phyloP scores from a whole-genome alignment of 768 basidiomycete genomes.

The Auriscalpium orientale region DNA sequence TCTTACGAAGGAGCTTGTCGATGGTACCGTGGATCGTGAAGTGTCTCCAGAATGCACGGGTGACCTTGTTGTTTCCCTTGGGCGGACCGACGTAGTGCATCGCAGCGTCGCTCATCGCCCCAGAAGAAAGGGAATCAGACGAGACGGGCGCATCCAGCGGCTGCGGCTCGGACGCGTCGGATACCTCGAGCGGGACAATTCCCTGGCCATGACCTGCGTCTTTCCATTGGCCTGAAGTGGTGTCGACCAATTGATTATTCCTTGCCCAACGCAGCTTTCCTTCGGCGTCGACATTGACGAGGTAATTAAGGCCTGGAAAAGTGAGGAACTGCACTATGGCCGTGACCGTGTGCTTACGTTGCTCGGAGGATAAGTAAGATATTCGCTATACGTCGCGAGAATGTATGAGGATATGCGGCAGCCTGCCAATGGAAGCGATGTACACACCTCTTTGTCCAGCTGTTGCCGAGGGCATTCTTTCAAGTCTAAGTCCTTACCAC shows the following conservation, averaged over 20 bases:
- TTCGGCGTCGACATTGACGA: constrained; percentile 45
- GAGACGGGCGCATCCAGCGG: constrained; percentile 17
- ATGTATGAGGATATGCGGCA: no score
- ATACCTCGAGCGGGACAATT: constrained; percentile 31
- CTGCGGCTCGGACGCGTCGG: constrained; percentile 19
- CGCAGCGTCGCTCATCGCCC: constrained; percentile 25
- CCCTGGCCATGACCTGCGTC: constrained; percentile 51
- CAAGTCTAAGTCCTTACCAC: constrained; percentile 46
- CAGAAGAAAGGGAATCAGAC: constrained; percentile 8
- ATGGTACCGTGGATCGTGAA: constrained; percentile 46
- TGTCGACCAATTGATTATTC: constrained; percentile 52
- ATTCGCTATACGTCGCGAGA: background rate
- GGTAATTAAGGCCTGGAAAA: constrained; percentile 49
- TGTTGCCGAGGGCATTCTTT: constrained; percentile 52
- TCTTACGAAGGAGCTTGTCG: constrained; percentile 50
- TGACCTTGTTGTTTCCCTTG: constrained; percentile 27
- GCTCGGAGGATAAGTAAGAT: constrained; percentile 47
- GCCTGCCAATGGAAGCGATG: background rate
- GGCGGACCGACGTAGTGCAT: constrained; percentile 34
- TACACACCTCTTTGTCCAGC: constrained; percentile 49
- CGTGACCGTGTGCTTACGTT: constrained; percentile 28
- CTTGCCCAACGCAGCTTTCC: constrained; percentile 54
- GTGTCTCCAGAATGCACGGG: constrained; percentile 33
- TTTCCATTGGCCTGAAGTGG: constrained; percentile 53
- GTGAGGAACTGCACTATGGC: no score